These are phyloP conservation scores for Phytophthora pinifolia DNA, from an alignment of 352 stramenopile genomes.

Conservation along the genomic window DNA sequence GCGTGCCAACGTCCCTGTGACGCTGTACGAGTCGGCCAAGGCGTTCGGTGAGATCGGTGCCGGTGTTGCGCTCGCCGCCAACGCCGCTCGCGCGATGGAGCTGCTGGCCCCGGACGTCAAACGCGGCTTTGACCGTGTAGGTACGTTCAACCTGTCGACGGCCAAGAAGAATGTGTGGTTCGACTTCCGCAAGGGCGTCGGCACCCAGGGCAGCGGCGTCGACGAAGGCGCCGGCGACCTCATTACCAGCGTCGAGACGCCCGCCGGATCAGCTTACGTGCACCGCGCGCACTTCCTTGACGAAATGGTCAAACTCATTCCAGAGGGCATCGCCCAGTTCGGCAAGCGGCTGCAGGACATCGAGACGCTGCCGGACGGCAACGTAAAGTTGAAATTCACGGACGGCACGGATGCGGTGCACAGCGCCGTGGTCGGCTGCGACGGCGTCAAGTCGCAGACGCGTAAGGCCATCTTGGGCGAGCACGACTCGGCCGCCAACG, in stretches of 20 bases:
- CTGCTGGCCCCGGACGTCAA: slow-evolving; percentile 30
- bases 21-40: slow-evolving; percentile 35
- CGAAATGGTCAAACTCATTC: slow-evolving; percentile 34
- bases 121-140: slow-evolving; percentile 34
- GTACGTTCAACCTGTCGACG: slow-evolving; percentile 35
- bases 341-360: slow-evolving; percentile 33
- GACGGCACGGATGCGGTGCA: slow-evolving; percentile 35
- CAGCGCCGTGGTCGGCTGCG: slow-evolving; percentile 31
- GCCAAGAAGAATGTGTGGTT: slow-evolving; percentile 41
- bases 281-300: slow-evolving; percentile 37
- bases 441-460: slow-evolving; percentile 36
- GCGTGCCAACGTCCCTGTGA: slow-evolving; percentile 29
- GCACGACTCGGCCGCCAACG: slow-evolving; percentile 28
- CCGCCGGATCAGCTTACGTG: slow-evolving; percentile 33
- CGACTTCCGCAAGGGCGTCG: slow-evolving; percentile 37
- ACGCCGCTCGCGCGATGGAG: slow-evolving; percentile 32
- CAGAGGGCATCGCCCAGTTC: slow-evolving; percentile 29
- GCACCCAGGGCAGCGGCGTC: slow-evolving; percentile 17
- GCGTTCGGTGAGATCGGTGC: slow-evolving; percentile 35
- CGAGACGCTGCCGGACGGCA: slow-evolving; percentile 31
- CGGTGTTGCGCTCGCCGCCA: slow-evolving; percentile 27
- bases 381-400: slow-evolving; percentile 34
- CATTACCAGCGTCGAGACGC: slow-evolving; percentile 35
- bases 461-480: slow-evolving; percentile 30
- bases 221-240: slow-evolving; percentile 25